Evolutionary conservation across 2,329 filamentous ascomycete genomes (phyloP), one percentile per base, ranked within the genome.

Genomic region (Apiospora phragmitis): DNA sequence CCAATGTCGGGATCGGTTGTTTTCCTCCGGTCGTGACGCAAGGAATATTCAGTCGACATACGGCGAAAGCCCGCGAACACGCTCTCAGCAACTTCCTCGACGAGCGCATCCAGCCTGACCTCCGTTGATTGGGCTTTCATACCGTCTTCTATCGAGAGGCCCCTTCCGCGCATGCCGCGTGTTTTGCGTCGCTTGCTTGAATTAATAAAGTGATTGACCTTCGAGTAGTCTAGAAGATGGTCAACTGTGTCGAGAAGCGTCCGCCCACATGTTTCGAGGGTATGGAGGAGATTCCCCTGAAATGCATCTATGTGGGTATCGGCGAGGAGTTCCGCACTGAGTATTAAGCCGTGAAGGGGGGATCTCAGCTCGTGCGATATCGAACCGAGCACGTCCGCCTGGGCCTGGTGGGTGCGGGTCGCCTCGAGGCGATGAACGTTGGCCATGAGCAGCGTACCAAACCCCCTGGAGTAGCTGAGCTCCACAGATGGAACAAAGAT

Each of bases 361-460:
- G 86, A 89, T 6, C 89, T 83, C n/a, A 91, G 78, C 75, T 91
- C 89, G 74, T 91, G 89, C 3, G 86, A 89, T 6, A 91, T 85
- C 1, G 86, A 89, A 0, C 87, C 86, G 3, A 91, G 83, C 38
- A 89, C 86, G 70, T 90, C 87, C 1, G 85, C 85, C 75, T 89
- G 89, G 43, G 86, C 85, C 66, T 80, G 84, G 35, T 85, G 81
- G 0, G 81, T 79, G 18, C 76, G 74, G 8, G 77, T 69, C 0
- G 79, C 73, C 6, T 82, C 77, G 7, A 88, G 71, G 1, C 86
- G 81, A 0, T 85, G 83, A 0, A 91, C 79, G 67, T 91, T 88
- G 0, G 86, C 83, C 82, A 89, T 89, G 24, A 88, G 85, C 1
- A 85, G 84, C 68, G 85, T 85, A 0, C 84, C 84, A 71, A 89